Base-by-base conservation (phyloP, 1,284 basidiomycete species). In the Moniliophthora roreri region DNA sequence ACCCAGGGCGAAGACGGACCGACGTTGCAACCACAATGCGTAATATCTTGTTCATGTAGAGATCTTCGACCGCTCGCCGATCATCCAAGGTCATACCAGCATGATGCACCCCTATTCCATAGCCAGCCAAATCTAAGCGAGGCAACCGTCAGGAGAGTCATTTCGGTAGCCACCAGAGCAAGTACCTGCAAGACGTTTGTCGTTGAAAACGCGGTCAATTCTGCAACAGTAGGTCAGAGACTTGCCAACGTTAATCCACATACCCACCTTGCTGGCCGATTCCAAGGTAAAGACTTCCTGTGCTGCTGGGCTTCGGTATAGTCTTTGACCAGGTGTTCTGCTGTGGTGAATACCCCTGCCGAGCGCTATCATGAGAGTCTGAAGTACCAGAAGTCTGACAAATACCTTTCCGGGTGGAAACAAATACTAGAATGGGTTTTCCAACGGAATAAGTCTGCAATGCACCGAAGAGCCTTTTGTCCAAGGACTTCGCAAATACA, bases 351-450 rank as follows among this genome's bases (percentile, higher is more conserved):
- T 1, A 86, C 85, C 2, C 87, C 90, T 88, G 24, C 53, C 26
- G 37, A 44, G 21, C 38, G 7, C 26, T 8, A 42, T 47, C 49
- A 16, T 11, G 52, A 4, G 37, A 24, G 51, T 39, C 18, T 21
- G 36, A 11, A 37, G 18, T 28, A 42, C 21, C 15, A 28, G 16
- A 16, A 41, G 9, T 36, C 35, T 23, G 36, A 28, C n/a, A 15
- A 16, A 48, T 37, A 87, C 92, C 83, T 78, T 90, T 93, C 58
- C 95, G 78, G 4, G 94, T 96, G 4, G 91, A 77, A 59, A 88
- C 91, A 65, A 98, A 98, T 3, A 97, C 73, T 28, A 95, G 75
- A 18, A 91, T 87, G 0, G 94, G 92, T 65, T 92, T 93, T 20
- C 87, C 82, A 3, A 75, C 71, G 0, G 87, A 82, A 64, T 94